These are phyloP conservation scores for Malassezia pachydermatis DNA, from an alignment of 1,284 basidiomycete species.

Conservation along the genomic window DNA sequence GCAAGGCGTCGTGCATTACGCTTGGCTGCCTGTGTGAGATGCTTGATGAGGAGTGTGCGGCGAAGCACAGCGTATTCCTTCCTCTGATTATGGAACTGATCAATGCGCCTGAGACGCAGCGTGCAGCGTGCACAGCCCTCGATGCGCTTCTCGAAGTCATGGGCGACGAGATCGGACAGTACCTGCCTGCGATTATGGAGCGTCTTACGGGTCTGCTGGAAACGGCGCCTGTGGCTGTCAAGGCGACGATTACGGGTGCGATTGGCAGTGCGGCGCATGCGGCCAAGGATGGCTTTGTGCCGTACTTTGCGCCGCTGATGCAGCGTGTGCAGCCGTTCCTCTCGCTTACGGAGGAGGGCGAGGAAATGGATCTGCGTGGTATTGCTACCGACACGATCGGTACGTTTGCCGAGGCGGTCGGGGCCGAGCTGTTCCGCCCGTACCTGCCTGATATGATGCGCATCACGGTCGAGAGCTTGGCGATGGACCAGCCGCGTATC, in stretches of 20 bases:
- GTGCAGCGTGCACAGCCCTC: conserved; percentile 85
- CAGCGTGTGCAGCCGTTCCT: conserved; percentile 73
- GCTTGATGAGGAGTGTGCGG: conserved; percentile 84
- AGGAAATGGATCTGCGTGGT: conserved; percentile 78
- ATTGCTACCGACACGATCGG: conserved; percentile 97
- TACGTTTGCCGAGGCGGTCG: conserved; percentile 94
- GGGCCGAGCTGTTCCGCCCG: conserved; percentile 83
- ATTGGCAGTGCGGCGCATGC: conserved; percentile 97
- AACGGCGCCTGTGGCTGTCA: conserved; percentile 71
- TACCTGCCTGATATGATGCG: conserved; percentile 95
- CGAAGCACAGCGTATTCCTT: conserved; percentile 72
- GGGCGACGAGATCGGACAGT: conserved; percentile 76
- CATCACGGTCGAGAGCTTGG: conserved; percentile 80
- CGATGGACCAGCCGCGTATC: conserved; percentile 71
- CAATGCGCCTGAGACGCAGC: conserved; percentile 76
- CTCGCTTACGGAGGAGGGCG: conserved; percentile 66
- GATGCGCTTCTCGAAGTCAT: conserved; percentile 94
- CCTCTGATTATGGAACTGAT: conserved; percentile 63
- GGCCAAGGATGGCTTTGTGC: conserved; percentile 81
- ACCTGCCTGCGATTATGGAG: conserved; percentile 91
- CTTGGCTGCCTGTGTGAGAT: conserved; percentile 96
- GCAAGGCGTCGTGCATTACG: conserved; percentile 88
- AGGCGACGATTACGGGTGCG: conserved; percentile 91
- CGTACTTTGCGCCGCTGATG: conserved; percentile 92
- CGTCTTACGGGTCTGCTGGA: conserved; percentile 79